Conservation (phyloP, 1,284 basidiomycete species). For the Paramarasmius palmivorus region DNA sequence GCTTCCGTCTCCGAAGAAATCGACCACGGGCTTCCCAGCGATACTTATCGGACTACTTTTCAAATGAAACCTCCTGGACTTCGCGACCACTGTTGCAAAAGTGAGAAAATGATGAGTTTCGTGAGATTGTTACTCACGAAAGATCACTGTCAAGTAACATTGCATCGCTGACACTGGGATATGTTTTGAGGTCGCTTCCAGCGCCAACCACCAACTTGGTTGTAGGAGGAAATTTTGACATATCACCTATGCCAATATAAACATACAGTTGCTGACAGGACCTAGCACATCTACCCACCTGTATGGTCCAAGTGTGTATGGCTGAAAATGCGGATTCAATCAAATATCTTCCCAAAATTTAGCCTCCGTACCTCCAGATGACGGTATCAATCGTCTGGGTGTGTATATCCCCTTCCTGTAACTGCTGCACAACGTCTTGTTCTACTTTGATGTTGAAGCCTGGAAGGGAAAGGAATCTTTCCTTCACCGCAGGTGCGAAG, state of each 20-base stretch:
- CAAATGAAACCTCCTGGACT: constrained; percentile 18
- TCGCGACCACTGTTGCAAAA: constrained; percentile 10
- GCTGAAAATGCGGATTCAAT: constrained; percentile 5
- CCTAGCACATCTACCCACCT: constrained; percentile 2
- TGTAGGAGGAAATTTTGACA: constrained; percentile 21
- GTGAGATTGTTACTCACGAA: constrained; percentile 15
- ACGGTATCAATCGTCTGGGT: constrained; percentile 19
- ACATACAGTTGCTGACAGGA: too few species aligned
- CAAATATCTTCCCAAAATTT: background rate
- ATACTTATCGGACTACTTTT: constrained; percentile 13
- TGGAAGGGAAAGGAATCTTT: background rate
- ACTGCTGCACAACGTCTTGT: constrained; percentile 20
- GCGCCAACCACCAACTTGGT: constrained; percentile 20
- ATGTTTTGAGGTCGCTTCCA: constrained; percentile 12
- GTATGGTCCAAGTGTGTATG: constrained; percentile 26
- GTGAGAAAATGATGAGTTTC: background rate
- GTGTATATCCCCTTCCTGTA: constrained; percentile 17
- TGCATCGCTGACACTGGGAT: constrained; percentile 11
- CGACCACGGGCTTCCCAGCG: constrained; percentile 17
- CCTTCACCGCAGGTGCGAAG: constrained; percentile 13
- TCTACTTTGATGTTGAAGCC: constrained; percentile 11
- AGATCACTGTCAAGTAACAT: constrained; percentile 18
- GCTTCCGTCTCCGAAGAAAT: constrained; percentile 22
- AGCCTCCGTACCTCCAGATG: constrained; percentile 22
- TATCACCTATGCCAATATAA: constrained; percentile 17